Conservation (phyloP, 1,284 basidiomycete species). For the Gymnopus androsaceus region DNA sequence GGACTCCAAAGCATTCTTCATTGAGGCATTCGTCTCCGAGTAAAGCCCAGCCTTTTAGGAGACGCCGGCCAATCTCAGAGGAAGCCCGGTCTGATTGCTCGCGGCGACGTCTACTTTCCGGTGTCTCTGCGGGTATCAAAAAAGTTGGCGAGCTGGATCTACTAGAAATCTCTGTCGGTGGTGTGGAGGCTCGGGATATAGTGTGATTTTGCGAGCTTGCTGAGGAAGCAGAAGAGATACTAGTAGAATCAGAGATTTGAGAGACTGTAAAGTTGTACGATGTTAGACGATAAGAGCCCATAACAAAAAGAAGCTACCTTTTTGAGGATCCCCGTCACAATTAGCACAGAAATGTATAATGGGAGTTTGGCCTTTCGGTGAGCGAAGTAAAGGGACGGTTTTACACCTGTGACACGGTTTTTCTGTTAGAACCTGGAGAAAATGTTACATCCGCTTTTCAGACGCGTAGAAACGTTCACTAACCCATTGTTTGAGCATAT, state of each 20-base stretch:
- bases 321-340: conserved; percentile 46
- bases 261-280: conserved; percentile 10
- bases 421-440: conserved; percentile 64
- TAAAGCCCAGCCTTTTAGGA: conserved; percentile 84
- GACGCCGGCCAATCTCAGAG: conserved; percentile 70
- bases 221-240: conserved; percentile 50
- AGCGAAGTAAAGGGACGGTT: conserved; percentile 66
- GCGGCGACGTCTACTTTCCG: conserved; percentile 63
- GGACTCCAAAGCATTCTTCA: conserved; percentile 66
- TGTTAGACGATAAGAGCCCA: background rate
- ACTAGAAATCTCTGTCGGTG: conserved; percentile 71
- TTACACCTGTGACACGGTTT: conserved; percentile 59
- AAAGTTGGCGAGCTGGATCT: conserved; percentile 61
- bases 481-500: conserved; percentile 80
- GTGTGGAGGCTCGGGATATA: conserved; percentile 64
- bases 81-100: conserved; percentile 81
- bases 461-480: conserved; percentile 19
- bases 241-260: conserved; percentile 25
- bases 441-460: conserved; percentile 15
- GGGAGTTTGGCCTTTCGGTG: conserved; percentile 54
- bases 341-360: conserved; percentile 59
- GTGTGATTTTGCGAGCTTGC: conserved; percentile 37
- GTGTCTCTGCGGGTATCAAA: conserved; percentile 60
- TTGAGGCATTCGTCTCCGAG: conserved; percentile 79
- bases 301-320: background rate